Percentiles rank a stretch among this genome's conserved stretches.
These are phyloP conservation scores for Lupinus albus DNA, from an alignment of 306 rosid genomes.

Conservation along the genomic window DNA sequence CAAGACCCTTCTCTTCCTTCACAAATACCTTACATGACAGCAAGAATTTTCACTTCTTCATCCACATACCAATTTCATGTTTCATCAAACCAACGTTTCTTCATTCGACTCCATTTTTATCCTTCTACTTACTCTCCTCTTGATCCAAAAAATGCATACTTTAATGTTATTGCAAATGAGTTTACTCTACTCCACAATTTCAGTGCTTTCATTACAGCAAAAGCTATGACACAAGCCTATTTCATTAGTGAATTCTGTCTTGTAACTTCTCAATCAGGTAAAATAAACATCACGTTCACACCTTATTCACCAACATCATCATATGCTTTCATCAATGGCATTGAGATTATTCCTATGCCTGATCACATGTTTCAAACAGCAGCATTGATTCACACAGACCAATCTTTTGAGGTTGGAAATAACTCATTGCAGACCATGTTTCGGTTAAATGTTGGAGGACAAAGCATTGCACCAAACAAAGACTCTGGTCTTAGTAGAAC, in stretches of 20 bases:
- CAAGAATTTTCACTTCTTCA: constrained; percentile 48
- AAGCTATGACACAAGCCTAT: constrained; percentile 54
- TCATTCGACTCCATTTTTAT: constrained; percentile 52
- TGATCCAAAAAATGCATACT: constrained; percentile 39
- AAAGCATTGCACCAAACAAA: constrained; percentile 35
- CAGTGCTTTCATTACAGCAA: constrained; percentile 42
- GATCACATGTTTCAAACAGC: constrained; percentile 41
- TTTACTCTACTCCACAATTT: constrained; percentile 51
- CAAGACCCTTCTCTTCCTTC: constrained; percentile 61
- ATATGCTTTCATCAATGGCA: constrained; percentile 52
- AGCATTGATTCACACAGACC: constrained; percentile 20
- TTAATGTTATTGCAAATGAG: constrained; percentile 40
- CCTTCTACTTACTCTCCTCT: constrained; percentile 42
- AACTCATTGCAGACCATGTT: constrained; percentile 50
- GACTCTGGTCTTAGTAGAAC: constrained; percentile 51
- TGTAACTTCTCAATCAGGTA: constrained; percentile 38
- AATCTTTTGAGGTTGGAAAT: constrained; percentile 27
- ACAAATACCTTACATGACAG: constrained; percentile 52
- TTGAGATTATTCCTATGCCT: constrained; percentile 50
- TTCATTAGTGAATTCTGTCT: constrained; percentile 48
- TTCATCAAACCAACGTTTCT: constrained; percentile 39
- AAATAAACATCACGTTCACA: constrained; percentile 43
- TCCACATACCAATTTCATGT: constrained; percentile 42
- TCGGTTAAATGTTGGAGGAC: constrained; percentile 56
- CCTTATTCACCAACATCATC: constrained; percentile 41